Conservation (phyloP, 176 grass and related monocot species). For the Urochloa ruziziensis region DNA sequence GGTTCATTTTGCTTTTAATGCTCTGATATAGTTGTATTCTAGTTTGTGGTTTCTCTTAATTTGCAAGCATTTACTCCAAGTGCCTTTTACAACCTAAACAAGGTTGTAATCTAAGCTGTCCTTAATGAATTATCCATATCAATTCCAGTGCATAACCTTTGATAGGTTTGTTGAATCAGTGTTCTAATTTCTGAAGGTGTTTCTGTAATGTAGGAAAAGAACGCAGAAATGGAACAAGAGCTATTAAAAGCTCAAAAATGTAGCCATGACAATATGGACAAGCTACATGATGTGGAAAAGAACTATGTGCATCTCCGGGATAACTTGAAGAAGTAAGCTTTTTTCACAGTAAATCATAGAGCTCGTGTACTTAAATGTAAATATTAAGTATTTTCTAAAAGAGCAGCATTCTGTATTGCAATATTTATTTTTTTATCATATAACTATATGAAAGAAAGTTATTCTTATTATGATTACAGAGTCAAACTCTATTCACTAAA, state of each 20-base stretch:
- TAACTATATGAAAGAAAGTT: neutral
- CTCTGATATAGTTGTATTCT: constrained; percentile 1
- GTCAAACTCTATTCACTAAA: neutral
- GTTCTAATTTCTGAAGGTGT: constrained; percentile 29
- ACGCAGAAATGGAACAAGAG: constrained; percentile 62
- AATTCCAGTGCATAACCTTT: neutral
- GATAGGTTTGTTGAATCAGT: neutral
- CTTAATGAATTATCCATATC: neutral
- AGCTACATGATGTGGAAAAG: constrained; percentile 70
- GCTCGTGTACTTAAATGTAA: neutral
- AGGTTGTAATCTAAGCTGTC: neutral
- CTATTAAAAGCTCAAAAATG: constrained; percentile 57
- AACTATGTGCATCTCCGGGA: constrained; percentile 61
- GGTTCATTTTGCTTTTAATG: neutral
- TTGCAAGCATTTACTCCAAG: neutral
- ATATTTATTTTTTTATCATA: neutral
- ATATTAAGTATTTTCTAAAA: neutral
- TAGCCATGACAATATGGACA: constrained; percentile 69
- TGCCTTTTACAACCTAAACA: neutral
- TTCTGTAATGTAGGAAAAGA: constrained; percentile 51
- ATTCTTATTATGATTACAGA: neutral
- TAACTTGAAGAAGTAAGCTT: constrained; percentile 64
- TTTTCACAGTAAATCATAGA: neutral
- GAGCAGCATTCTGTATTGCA: neutral
- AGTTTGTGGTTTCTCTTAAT: neutral